Evolutionary conservation across 2,329 filamentous ascomycete species (phyloP).

Genomic region (Dendryphion nanum): DNA sequence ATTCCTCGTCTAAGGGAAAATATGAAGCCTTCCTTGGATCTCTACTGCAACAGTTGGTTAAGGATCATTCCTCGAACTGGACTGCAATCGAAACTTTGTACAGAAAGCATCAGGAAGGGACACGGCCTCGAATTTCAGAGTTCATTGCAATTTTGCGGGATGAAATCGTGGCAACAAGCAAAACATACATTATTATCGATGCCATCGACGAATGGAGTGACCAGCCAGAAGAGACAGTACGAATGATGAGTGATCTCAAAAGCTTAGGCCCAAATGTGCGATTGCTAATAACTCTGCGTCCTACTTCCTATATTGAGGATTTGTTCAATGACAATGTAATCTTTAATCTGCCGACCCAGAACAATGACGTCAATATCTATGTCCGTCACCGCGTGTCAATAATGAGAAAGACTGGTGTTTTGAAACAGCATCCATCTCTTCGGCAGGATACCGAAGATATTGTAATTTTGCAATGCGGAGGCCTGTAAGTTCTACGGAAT

Average conservation of each 20-base stretch:
- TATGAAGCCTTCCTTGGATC: no score
- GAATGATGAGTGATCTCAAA: no score
- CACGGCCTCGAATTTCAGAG: slow-evolving; percentile 18
- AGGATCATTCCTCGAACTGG: slow-evolving; percentile 10
- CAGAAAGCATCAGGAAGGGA: slow-evolving; percentile 14
- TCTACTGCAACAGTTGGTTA: slow-evolving; percentile 34
- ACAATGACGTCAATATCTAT: slow-evolving; percentile 11
- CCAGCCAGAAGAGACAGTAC: slow-evolving; percentile 4
- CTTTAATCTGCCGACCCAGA: slow-evolving; percentile 12
- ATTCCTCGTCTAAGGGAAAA: no score
- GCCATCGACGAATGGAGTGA: slow-evolving; percentile 29
- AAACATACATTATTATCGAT: slow-evolving; percentile 25
- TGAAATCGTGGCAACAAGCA: slow-evolving; percentile 12
- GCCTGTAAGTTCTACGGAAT: slow-evolving; percentile 12
- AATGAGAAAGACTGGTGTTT: slow-evolving; percentile 6
- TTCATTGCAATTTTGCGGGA: slow-evolving; percentile 12
- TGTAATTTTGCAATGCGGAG: slow-evolving; percentile 4
- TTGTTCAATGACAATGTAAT: slow-evolving; percentile 2
- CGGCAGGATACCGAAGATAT: slow-evolving; percentile 3
- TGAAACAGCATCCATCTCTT: slow-evolving; percentile 7
- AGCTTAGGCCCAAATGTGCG: no score
- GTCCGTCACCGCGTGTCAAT: no score
- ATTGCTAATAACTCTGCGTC: slow-evolving; percentile 10
- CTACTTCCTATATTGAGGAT: slow-evolving; percentile 8
- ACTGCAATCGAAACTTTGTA: slow-evolving; percentile 18